Base-by-base conservation (phyloP, 2,329 filamentous ascomycete genomes). In the Venturia asperata region DNA sequence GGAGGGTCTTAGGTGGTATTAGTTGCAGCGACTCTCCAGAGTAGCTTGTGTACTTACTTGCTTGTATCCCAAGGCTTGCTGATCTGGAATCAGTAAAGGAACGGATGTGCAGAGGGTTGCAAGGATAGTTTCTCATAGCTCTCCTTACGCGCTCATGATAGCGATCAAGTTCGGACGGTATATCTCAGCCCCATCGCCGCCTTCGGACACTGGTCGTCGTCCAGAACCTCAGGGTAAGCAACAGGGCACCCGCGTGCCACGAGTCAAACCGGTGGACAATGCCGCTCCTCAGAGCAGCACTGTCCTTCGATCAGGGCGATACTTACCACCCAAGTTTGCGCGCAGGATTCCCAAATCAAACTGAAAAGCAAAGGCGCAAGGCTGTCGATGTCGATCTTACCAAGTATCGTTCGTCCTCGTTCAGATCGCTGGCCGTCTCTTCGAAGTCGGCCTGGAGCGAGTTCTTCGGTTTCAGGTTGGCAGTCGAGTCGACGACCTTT, bases 61-160 rank as follows among this genome's bases (percentile, higher is more conserved):
- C 47, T 64, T 66, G 60, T 66, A 66, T 15, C 64, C 64, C 42
- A 66, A 45, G 21, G 64, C 30, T 66, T 66, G 64, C 64, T 66
- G 30, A 39, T 34, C 45, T 55, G 49, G 21, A 27, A 43, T 63
- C 21, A 63, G 60, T 47, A 41, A 34, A 27, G 15, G 17, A 62
- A 34, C 1, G 39, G 21, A 17, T 45, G 27, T 24, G 17, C 27
- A 45, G 58, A 61, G 61, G 52, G 49, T 7, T 42, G 30, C 37
- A 42, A 60, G 43, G 58, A 24, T 63, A 63, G 42, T n/a, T 47
- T 61, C 27, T 66, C 64, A 66, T 66, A 66, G 64, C 64, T 63
- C 64, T 66, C 61, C 64, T 66, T 66, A 64, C 64, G 64, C 64
- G 64, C 64, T 66, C 64, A 66, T 66, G 61, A 66, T 66, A 66